Conservation (phyloP, 495 filamentous ascomycete species). For the Aspergillus cavernicola region DNA sequence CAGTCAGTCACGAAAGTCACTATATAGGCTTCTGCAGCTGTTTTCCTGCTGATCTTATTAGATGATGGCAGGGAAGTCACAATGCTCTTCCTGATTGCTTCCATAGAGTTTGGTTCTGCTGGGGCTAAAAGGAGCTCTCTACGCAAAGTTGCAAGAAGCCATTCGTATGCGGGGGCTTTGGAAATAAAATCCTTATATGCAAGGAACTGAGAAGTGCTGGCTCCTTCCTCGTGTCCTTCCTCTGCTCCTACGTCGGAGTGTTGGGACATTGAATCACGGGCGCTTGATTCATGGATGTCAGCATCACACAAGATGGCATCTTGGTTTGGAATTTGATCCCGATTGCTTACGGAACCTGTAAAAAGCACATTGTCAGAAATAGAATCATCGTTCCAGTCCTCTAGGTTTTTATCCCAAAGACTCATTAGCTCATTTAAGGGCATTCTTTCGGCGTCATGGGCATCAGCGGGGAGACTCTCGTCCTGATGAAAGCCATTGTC, state of each 20-base stretch:
- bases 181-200: neutral
- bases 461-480: no score
- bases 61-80: neutral
- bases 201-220: no score
- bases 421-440: neutral
- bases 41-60: neutral
- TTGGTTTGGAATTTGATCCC: no score
- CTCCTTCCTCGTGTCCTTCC: no score
- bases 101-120: neutral
- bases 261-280: no score
- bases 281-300: no score
- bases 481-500: neutral
- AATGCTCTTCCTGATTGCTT: neutral
- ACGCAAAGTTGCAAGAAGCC: neutral
- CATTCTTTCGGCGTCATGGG: neutral
- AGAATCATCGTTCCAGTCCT: neutral
- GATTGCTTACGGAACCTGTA: no score
- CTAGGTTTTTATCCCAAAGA: neutral
- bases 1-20: slow-evolving; percentile 15
- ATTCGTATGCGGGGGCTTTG: neutral
- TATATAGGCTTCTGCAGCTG: no score
- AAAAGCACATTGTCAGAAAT: no score
- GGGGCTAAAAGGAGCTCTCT: neutral
- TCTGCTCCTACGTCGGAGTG: no score
- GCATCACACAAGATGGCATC: no score